These are phyloP conservation scores for Aristolochia fimbriata DNA, from an alignment of 164 flowering plant genomes.

Conservation along the genomic window DNA sequence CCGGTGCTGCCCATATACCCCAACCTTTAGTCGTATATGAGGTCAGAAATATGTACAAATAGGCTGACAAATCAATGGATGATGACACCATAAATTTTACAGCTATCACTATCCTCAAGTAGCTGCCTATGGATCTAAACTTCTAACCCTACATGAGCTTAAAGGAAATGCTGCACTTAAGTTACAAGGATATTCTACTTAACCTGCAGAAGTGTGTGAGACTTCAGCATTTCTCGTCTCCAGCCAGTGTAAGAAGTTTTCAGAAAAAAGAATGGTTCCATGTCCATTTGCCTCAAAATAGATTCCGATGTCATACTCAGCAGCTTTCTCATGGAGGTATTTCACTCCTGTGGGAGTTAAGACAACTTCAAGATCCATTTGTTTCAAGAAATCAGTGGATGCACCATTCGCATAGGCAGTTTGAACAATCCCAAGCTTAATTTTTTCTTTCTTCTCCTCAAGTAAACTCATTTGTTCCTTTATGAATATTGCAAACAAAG, in stretches of 20 bases:
- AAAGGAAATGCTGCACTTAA: slow-evolving; percentile 7
- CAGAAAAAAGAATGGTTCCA: slow-evolving; percentile 91
- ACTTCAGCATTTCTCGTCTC: slow-evolving; percentile 42
- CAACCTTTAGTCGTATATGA: too few species aligned
- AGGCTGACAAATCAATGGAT: background rate
- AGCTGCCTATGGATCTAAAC: background rate
- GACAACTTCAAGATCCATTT: slow-evolving; percentile 58
- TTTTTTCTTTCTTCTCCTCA: slow-evolving; percentile 14
- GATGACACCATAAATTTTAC: too few species aligned
- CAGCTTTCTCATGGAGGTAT: slow-evolving; percentile 81
- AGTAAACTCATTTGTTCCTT: slow-evolving; percentile 62
- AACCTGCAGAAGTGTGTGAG: slow-evolving; percentile 40
- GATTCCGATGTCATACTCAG: slow-evolving; percentile 81
- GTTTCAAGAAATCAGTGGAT: slow-evolving; percentile 67
- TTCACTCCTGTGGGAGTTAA: slow-evolving; percentile 95
- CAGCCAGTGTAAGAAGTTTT: slow-evolving; percentile 44
- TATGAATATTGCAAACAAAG: slow-evolving; percentile 76
- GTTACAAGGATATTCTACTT: background rate
- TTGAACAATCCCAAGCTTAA: slow-evolving; percentile 68
- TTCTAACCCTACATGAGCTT: background rate
- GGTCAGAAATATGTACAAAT: background rate
- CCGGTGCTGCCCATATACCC: too few species aligned
- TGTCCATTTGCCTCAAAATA: slow-evolving; percentile 99
- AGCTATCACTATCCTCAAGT: background rate
- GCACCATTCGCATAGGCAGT: slow-evolving; percentile 99